Percentiles rank a stretch among this genome's conserved stretches.
These are phyloP conservation scores for Gillenia trifoliata DNA, from an alignment of 306 rosid species.

Conservation along the genomic window DNA sequence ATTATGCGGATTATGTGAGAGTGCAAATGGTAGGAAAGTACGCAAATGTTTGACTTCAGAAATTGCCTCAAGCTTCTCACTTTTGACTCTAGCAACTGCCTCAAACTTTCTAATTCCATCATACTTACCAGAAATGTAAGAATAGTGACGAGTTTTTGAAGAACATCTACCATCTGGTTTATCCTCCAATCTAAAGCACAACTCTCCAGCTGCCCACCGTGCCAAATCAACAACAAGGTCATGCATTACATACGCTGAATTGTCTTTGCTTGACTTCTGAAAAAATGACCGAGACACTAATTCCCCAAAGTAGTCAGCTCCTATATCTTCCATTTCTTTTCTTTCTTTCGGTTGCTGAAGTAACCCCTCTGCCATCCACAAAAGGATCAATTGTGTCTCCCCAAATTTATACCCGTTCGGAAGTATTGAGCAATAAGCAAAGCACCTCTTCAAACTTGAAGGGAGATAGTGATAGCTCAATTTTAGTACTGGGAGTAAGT, in stretches of 20 bases:
- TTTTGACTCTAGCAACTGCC: neutral
- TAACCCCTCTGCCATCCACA: constrained; percentile 42
- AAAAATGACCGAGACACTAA: constrained; percentile 29
- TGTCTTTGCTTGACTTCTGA: neutral
- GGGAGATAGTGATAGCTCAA: constrained; percentile 27
- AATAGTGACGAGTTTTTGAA: constrained; percentile 23
- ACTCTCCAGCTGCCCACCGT: neutral
- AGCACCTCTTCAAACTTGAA: constrained; percentile 21
- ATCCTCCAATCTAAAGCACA: neutral
- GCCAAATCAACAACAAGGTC: constrained; percentile 41
- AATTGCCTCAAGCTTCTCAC: neutral
- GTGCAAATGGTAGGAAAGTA: neutral
- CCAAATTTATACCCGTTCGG: constrained; percentile 16
- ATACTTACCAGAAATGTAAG: neutral
- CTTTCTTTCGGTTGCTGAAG: neutral
- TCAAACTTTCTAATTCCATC: neutral
- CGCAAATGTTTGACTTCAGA: neutral
- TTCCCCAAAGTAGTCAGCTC: constrained; percentile 11
- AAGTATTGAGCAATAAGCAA: constrained; percentile 33
- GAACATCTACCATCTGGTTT: neutral
- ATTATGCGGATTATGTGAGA: too few species aligned
- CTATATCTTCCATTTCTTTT: constrained; percentile 18
- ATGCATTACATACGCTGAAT: constrained; percentile 21
- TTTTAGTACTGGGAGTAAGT: constrained; percentile 12
- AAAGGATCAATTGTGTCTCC: constrained; percentile 2